Evolutionary conservation across 208 protist species (phyloP), one percentile per base, ranked within the genome.

Genomic region (Leishmania arabica): DNA sequence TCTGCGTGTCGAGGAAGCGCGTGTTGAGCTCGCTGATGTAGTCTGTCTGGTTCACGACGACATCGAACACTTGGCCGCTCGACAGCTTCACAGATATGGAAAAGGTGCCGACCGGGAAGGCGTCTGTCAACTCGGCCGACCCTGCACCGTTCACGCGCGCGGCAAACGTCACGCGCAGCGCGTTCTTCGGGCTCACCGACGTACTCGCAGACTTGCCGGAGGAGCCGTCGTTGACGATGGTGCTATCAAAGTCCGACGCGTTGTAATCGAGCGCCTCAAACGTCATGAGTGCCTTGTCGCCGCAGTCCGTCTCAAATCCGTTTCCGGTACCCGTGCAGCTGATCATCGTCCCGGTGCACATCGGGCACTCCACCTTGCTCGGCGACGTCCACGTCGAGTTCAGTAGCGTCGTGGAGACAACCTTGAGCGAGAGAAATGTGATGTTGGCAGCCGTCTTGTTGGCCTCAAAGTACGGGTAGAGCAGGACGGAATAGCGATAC

Each of bases 1-100:
- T 37, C 73, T 80, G 53, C 64, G 86, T 76, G 47, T 84, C 71
- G 42, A 95, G 66, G 74, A 85, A 88, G 42, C 78, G 82, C 19
- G 84, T 89, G 86, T 95, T 93, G 66, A 97, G 87, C 70, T 90
- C 86, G 72, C 86, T 94, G 75, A 97, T 89, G 80, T 95, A 95
- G 79, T 92, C 88, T 74, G 75, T 79, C 82, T 97, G 94, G 75
- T 95, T 86, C 65, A 97, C 88, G 27, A 84, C 65, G 21, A 96
- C 81, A 58, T 87, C 76, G 82, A 95, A 86, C 27, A 42, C 70
- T 79, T 94, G 78, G 15, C 69, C 81, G 75, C 84, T 89, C 58
- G 60, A 82, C 75, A 95, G 83, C 21, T n/a, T 71, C 49, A 96
- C 68, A 34, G 77, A 60, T 7, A 97, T 77, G 66, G 77, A 66